Conservation (phyloP, 2,329 filamentous ascomycete species). For the Arthrinium puccinioides region DNA sequence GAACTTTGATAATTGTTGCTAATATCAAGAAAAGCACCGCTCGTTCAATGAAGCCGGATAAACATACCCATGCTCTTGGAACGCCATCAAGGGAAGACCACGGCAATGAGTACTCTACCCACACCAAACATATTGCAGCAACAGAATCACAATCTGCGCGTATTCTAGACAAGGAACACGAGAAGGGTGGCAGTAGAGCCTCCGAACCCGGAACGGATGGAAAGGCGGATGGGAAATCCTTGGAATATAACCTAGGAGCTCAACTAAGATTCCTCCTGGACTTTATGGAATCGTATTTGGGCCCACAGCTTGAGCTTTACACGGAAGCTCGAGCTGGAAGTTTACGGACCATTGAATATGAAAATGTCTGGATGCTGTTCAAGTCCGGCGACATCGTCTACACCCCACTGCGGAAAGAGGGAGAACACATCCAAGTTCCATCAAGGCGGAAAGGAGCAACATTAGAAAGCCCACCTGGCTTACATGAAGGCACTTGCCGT, state of each 20-base stretch:
- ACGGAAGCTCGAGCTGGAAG: slow-evolving; percentile 4
- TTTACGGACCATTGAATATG: slow-evolving; percentile 8
- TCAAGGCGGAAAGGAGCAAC: background rate
- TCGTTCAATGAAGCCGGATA: no score
- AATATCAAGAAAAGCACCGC: no score
- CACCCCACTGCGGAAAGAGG: no score
- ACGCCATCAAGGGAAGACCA: no score
- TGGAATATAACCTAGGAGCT: background rate
- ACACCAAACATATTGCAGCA: no score
- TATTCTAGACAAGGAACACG: background rate
- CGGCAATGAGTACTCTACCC: no score
- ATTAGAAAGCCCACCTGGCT: no score
- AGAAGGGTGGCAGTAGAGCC: background rate
- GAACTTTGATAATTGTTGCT: no score
- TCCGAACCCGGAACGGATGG: no score
- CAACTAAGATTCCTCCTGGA: slow-evolving; percentile 3
- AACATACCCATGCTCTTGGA: no score
- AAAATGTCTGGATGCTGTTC: slow-evolving; percentile 21
- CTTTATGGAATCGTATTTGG: slow-evolving; percentile 10
- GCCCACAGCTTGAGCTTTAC: slow-evolving; percentile 4
- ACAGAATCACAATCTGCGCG: background rate
- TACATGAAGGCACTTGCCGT: background rate
- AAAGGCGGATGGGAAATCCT: background rate
- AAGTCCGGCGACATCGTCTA: slow-evolving; percentile 11
- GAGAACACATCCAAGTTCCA: no score